Evolutionary conservation across 768 basidiomycete species (phyloP).

Genomic region (Galerina sulciceps): DNA sequence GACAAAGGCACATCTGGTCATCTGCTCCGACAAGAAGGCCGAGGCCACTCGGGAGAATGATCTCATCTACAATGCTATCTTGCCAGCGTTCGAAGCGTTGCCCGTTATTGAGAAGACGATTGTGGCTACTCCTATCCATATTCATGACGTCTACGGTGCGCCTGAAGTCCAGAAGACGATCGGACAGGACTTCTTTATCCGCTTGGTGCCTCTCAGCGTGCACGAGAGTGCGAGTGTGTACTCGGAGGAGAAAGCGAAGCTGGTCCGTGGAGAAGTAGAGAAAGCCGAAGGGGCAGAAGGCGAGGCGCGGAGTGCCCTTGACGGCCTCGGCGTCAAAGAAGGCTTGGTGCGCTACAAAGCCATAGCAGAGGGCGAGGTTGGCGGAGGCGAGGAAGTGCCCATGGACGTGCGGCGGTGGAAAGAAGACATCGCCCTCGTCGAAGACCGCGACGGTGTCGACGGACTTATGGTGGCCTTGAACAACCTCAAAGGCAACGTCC

Average conservation of each 20-base stretch:
- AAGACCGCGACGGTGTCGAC: conserved; percentile 73
- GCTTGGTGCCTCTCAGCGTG: conserved; percentile 89
- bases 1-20: conserved; percentile 78
- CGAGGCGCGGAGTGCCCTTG: conserved; percentile 78
- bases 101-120: conserved; percentile 81
- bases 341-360: conserved; percentile 70
- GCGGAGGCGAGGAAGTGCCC: conserved; percentile 69
- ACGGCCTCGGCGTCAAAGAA: conserved; percentile 79
- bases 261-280: conserved; percentile 87
- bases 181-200: conserved; percentile 87
- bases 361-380: conserved; percentile 69
- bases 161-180: conserved; percentile 95
- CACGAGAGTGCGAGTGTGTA: conserved; percentile 97
- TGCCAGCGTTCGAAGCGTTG: conserved; percentile 79
- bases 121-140: conserved; percentile 85
- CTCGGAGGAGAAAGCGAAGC: conserved; percentile 98
- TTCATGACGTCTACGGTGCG: conserved; percentile 91
- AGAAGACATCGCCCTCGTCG: conserved; percentile 72
- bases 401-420: conserved; percentile 73
- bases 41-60: conserved; percentile 92
- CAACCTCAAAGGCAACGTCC: conserved; percentile 60
- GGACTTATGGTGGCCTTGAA: conserved; percentile 61
- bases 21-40: conserved; percentile 74
- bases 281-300: conserved; percentile 82
- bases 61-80: conserved; percentile 92